A percentile compares a stretch with the other conserved stretches of the same genome.
phyloP scores from a whole-genome alignment of 2,329 filamentous ascomycete genomes.

The Ceratocystis albifundus region DNA sequence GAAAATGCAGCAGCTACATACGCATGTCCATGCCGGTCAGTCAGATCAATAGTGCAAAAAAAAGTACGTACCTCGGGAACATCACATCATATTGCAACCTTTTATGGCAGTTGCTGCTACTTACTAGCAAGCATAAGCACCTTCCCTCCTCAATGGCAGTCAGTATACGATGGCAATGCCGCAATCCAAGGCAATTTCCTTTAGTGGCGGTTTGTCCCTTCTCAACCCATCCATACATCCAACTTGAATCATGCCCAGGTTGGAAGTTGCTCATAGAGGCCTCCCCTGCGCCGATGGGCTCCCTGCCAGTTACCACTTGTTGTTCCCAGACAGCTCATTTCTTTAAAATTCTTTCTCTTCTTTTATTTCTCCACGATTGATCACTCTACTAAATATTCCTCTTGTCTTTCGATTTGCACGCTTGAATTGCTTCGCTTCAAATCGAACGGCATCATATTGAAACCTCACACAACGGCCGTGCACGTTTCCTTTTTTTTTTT shows the following conservation, averaged over 20 bases:
- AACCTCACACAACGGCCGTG: not conserved
- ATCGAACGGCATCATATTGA: not conserved
- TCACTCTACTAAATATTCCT: not conserved
- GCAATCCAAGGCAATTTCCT: not conserved
- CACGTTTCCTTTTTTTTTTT: not conserved
- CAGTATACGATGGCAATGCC: not conserved
- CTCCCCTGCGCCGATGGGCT: not conserved
- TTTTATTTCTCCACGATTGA: not conserved
- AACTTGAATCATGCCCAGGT: not conserved
- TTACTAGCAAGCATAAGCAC: not conserved
- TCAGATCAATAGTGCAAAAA: no score
- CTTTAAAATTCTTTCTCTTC: slow-evolving; percentile 3
- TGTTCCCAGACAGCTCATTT: not conserved
- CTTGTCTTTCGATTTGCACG: not conserved
- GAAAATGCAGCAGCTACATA: no score
- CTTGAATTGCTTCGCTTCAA: not conserved
- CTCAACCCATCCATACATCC: not conserved
- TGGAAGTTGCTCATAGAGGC: not conserved
- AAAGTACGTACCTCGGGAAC: no score
- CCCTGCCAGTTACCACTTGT: not conserved
- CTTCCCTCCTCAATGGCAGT: not conserved
- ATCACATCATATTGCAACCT: no score
- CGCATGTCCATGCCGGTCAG: no score
- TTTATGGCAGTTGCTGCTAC: not conserved
- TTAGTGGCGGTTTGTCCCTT: not conserved